A percentile compares a stretch with the other conserved stretches of the same genome.
Conservation (phyloP, 225 moss, liverwort and hornwort genomes). For the Straminergon stramineum region DNA sequence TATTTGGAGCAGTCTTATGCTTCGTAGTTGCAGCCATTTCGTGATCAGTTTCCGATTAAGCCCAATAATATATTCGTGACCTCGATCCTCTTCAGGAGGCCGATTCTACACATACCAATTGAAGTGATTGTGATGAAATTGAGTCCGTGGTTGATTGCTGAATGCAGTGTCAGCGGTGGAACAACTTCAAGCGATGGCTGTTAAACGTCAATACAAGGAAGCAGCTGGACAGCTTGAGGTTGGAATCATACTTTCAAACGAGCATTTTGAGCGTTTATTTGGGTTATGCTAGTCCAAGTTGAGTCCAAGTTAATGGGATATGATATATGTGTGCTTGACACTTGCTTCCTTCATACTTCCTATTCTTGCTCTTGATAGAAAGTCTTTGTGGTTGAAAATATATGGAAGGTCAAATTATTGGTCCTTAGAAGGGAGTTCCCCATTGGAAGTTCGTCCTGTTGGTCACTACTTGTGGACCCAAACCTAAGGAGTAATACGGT, state of each 20-base stretch:
- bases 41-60: neutral
- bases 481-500: neutral
- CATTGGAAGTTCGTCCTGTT: neutral
- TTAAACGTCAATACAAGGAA: conserved; percentile 95
- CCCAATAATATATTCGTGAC: neutral
- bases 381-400: neutral
- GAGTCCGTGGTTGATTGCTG: neutral
- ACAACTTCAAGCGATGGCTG: conserved; percentile 93
- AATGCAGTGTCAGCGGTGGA: conserved; percentile 94
- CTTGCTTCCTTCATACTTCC: neutral
- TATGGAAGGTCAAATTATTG: neutral
- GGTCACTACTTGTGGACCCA: neutral
- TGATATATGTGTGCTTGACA: neutral
- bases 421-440: neutral
- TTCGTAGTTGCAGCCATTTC: neutral
- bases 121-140: neutral
- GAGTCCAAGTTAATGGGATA: neutral
- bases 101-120: neutral
- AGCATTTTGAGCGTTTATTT: neutral
- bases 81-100: neutral
- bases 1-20: neutral
- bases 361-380: neutral
- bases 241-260: neutral
- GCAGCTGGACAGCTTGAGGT: conserved; percentile 99
- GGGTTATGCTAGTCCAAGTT: neutral